phyloP scores from a whole-genome alignment of 2,329 filamentous ascomycete species.

The Aspergillus puulaauensis region DNA sequence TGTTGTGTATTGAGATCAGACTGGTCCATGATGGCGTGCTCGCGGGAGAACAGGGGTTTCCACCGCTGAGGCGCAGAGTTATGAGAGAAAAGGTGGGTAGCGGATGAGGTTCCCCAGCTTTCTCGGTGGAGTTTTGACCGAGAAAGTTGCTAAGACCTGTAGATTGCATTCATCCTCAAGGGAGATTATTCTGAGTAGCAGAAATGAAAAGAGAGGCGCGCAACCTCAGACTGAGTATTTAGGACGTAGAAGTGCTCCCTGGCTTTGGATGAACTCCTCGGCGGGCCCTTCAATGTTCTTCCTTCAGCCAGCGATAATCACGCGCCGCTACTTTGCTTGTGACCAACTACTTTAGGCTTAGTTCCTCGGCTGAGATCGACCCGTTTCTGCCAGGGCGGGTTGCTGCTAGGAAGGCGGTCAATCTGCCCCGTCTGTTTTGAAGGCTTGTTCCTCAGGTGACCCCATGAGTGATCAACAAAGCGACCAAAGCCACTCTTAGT shows the following conservation, averaged over 20 bases:
- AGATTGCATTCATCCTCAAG: background rate
- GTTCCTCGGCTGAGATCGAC: background rate
- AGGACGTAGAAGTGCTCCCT: background rate
- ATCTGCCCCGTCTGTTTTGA: background rate
- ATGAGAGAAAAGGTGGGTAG: slow-evolving; percentile 10
- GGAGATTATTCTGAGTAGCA: background rate
- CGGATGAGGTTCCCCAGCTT: slow-evolving; percentile 13
- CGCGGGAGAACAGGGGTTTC: slow-evolving; percentile 16
- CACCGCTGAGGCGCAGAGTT: slow-evolving; percentile 5
- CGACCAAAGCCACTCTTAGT: too few relatives aligned
- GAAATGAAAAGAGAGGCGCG: background rate
- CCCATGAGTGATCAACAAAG: background rate
- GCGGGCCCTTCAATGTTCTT: background rate
- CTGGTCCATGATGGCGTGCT: slow-evolving; percentile 38
- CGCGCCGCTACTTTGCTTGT: slow-evolving; percentile 8
- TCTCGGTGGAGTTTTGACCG: background rate
- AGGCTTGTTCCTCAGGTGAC: background rate
- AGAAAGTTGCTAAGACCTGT: background rate
- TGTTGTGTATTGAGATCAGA: slow-evolving; percentile 26
- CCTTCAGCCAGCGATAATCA: background rate
- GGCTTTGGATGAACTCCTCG: background rate
- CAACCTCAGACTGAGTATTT: background rate
- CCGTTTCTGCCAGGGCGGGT: background rate
- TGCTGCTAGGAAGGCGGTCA: slow-evolving; percentile 13
- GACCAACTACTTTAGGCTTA: slow-evolving; percentile 7